Conservation (phyloP, 768 basidiomycete genomes). For the Phaffia australis region DNA sequence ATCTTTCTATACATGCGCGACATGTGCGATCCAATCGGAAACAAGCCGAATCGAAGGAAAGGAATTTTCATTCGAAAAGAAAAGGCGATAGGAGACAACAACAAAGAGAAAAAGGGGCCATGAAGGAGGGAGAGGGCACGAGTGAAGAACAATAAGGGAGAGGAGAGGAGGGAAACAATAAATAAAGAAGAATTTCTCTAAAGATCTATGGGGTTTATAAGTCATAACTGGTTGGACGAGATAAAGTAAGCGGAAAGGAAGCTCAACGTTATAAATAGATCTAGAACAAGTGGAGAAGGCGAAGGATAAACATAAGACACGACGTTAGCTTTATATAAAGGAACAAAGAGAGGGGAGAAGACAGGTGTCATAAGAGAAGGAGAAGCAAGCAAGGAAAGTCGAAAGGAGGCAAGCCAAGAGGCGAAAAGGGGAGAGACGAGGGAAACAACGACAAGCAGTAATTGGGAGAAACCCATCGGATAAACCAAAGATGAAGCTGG, state of each 20-base stretch:
- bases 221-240: conserved; percentile 1
- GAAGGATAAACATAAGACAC: neutral
- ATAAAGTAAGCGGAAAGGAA: neutral
- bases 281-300: neutral
- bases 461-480: neutral
- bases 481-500: too few relatives aligned
- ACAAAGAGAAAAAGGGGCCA: neutral
- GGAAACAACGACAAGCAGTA: too few relatives aligned
- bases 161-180: neutral
- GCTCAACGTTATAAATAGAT: neutral
- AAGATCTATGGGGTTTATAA: neutral
- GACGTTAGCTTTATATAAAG: neutral
- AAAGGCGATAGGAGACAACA: neutral
- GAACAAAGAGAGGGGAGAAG: too few relatives aligned
- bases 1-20: too few relatives aligned
- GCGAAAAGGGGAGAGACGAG: too few relatives aligned
- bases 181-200: neutral
- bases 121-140: neutral
- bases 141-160: neutral
- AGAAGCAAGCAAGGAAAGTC: too few relatives aligned
- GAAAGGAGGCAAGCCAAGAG: too few relatives aligned
- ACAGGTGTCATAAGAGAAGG: too few relatives aligned
- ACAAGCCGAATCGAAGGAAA: neutral
- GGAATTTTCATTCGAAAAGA: neutral
- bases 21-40: too few relatives aligned